Base-by-base conservation (phyloP, 2,329 filamentous ascomycete species). In the Pseudogymnoascus sp. region DNA sequence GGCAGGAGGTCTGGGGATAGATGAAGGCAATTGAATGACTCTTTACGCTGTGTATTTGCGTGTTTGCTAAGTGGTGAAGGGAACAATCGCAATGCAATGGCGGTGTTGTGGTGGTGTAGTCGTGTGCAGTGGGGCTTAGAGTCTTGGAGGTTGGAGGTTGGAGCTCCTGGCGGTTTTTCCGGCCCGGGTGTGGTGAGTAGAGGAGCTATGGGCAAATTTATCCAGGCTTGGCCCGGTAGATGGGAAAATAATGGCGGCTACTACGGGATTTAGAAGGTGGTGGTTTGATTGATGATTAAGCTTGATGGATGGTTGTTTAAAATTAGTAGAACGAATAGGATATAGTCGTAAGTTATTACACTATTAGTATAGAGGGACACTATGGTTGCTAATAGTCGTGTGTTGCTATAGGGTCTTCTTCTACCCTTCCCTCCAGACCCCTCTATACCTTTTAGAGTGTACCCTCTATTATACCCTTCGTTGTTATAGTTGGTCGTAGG, bases 101-200 rank as follows among this genome's bases (percentile, higher is more conserved):
- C 2, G 23, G 23, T 25, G 23, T 25, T 25, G 23, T 25, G 23
- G 23, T 23, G 23, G 23, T 25, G 41, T 4, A 25, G 43, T 48
- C 43, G 43, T 48, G 43, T 25, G 43, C 14, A 51, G 45, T 28
- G 45, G 23, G 45, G 13, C 45, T 8, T 25, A n/a, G 41, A 28
- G 45, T 13, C 45, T 25, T 51, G 45, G 45, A 14, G 21, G 43
- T 28, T 28, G 11, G 41, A 0, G 3, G 19, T 1, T 25, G 41
- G 41, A 48, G 45, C 45, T 51, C 45, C 23, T 23, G 45, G 45
- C 45, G 45, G 45, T 51, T 51, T 51, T 51, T 51, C 45, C 45
- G 45, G 45, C 21, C 45, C 45, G 45, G 21, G 19, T 8, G 13
- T 14, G 36, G 36, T 37, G 36, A 39, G 37, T 7, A 7, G 19